phyloP scores from a whole-genome alignment of 2,329 filamentous ascomycete genomes.

The Metarhizium sp. region DNA sequence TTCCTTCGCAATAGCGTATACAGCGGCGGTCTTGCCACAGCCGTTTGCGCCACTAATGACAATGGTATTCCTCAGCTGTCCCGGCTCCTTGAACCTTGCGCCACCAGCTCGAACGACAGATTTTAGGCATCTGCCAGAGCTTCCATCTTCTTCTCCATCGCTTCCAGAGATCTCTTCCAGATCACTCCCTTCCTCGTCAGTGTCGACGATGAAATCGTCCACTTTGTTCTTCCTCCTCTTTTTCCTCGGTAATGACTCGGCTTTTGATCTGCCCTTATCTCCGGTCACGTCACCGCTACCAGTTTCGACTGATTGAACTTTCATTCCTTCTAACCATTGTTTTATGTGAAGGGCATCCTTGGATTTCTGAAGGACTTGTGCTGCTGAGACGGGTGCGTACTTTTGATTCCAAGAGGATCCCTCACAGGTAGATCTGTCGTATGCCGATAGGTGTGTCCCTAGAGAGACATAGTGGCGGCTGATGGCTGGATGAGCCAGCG shows the following conservation, averaged over 20 bases:
- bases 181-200: conserved; percentile 63
- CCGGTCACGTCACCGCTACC: conserved; percentile 30
- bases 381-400: conserved; percentile 62
- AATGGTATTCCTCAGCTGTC: conserved; percentile 62
- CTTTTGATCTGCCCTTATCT: conserved; percentile 18
- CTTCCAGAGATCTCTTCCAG: conserved; percentile 59
- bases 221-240: conserved; percentile 65
- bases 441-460: conserved; percentile 58
- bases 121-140: conserved; percentile 32
- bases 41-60: conserved; percentile 83
- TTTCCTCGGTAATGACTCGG: conserved; percentile 35
- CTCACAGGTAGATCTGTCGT: conserved; percentile 72
- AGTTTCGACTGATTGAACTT: conserved; percentile 66
- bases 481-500: conserved; percentile 47
- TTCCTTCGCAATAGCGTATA: conserved; percentile 87
- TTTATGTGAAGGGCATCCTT: conserved; percentile 61
- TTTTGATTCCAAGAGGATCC: conserved; percentile 69
- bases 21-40: conserved; percentile 85
- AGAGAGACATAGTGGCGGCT: conserved; percentile 50
- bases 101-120: conserved; percentile 43
- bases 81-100: conserved; percentile 28
- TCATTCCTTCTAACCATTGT: conserved; percentile 72
- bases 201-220: conserved; percentile 71
- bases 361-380: conserved; percentile 66
- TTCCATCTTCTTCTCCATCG: conserved; percentile 45